A percentile compares a stretch with the other conserved stretches of the same genome.
Evolutionary conservation across 2,329 filamentous ascomycete genomes (phyloP).

Genomic region (Trichoderma harzianum): DNA sequence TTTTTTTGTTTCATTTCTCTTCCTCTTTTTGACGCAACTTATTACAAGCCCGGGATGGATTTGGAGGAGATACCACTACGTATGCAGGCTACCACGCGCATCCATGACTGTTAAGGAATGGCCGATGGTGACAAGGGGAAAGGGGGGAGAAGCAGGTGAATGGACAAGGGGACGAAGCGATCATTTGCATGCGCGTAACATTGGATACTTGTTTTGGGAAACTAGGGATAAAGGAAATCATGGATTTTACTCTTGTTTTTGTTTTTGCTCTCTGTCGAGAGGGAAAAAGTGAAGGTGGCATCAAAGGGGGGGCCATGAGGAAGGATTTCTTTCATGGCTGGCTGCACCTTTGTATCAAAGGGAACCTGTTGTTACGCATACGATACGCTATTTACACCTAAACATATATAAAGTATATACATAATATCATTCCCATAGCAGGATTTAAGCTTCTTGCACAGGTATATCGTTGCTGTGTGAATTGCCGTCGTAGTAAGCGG

Average conservation of each 20-base stretch:
- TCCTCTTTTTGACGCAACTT: background rate
- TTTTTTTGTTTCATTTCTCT: background rate
- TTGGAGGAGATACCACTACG: conserved; percentile 26
- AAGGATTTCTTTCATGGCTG: background rate
- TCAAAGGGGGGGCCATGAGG: background rate
- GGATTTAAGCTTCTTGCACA: background rate
- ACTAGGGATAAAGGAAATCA: background rate
- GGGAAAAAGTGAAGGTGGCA: background rate
- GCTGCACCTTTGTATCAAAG: background rate
- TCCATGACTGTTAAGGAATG: background rate
- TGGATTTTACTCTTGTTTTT: background rate
- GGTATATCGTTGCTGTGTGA: background rate
- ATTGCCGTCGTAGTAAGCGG: background rate
- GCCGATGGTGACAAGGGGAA: background rate
- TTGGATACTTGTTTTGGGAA: background rate
- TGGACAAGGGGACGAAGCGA: background rate
- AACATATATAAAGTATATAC: background rate
- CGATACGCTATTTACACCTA: background rate
- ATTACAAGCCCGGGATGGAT: conserved; percentile 21
- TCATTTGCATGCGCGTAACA: background rate
- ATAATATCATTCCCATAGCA: background rate
- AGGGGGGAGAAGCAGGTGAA: background rate
- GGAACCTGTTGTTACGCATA: background rate
- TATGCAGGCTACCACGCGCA: conserved; percentile 6
- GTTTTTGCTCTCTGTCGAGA: background rate